Conservation (phyloP, 768 basidiomycete species). For the Galerina sulciceps region DNA sequence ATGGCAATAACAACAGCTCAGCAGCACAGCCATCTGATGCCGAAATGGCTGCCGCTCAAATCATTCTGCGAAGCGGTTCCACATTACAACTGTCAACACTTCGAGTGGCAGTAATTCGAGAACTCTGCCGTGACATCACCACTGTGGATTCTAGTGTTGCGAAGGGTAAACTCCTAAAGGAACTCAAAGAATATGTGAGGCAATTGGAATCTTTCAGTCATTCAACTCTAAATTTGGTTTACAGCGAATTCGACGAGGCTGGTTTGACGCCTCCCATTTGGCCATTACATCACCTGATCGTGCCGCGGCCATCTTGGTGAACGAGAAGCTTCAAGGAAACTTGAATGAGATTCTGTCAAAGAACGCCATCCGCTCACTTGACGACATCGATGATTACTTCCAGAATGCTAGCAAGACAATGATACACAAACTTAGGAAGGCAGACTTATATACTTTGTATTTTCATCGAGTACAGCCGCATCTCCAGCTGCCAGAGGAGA, state of each 20-base stretch:
- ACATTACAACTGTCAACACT: background rate
- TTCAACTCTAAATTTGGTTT: background rate
- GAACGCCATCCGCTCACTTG: background rate
- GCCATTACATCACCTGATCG: background rate
- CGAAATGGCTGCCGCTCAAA: background rate
- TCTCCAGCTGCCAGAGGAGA: background rate
- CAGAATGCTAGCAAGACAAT: background rate
- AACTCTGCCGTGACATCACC: background rate
- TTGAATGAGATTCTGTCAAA: background rate
- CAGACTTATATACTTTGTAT: background rate
- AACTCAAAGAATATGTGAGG: background rate
- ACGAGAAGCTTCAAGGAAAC: background rate
- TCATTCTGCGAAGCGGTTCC: conserved; percentile 2
- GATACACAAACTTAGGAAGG: background rate
- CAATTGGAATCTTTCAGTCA: too few relatives aligned
- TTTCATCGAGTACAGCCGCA: background rate
- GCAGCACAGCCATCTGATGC: background rate
- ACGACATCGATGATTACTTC: background rate
- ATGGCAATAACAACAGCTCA: background rate
- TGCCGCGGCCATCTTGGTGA: background rate
- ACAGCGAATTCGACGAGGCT: background rate
- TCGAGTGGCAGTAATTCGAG: background rate
- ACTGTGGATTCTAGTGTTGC: background rate
- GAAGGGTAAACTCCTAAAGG: background rate
- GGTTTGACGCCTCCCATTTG: background rate